A percentile compares a stretch with the other conserved stretches of the same genome.
Conservation (phyloP, 108 stramenopile species). For the Nitzschia palea region DNA sequence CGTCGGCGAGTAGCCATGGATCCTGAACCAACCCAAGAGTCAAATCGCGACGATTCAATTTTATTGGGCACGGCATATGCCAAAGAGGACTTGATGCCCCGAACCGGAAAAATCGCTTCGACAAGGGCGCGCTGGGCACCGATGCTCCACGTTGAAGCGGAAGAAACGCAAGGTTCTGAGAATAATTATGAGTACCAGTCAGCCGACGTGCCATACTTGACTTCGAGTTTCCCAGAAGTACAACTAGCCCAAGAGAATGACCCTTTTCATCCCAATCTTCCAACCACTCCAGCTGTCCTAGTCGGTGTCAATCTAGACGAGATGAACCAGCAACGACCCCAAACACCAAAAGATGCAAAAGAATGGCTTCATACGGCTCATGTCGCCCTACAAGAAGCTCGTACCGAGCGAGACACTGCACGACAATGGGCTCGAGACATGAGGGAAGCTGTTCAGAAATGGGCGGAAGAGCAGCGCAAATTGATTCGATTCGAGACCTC, state of each 20-base stretch:
- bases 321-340: background rate
- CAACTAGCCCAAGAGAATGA: background rate
- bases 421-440: conserved; percentile 41
- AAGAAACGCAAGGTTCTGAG: no score
- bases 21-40: background rate
- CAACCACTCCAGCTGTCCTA: background rate
- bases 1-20: background rate
- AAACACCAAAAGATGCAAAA: conserved; percentile 31
- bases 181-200: background rate
- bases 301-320: background rate
- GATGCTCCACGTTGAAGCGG: no score
- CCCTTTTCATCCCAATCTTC: background rate
- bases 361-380: conserved; percentile 28
- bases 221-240: no score
- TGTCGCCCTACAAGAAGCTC: conserved; percentile 34
- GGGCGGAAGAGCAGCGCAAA: conserved; percentile 43
- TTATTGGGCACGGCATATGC: conserved; percentile 3
- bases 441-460: conserved; percentile 38
- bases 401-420: conserved; percentile 39
- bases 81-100: conserved; percentile 10
- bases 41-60: conserved; percentile 1
- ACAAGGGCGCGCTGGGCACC: no score
- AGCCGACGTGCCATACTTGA: background rate
- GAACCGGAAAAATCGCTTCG: no score
- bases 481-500: conserved; percentile 26